phyloP scores from a whole-genome alignment of 2,329 filamentous ascomycete genomes.

The Herpotrichia juniperi region DNA sequence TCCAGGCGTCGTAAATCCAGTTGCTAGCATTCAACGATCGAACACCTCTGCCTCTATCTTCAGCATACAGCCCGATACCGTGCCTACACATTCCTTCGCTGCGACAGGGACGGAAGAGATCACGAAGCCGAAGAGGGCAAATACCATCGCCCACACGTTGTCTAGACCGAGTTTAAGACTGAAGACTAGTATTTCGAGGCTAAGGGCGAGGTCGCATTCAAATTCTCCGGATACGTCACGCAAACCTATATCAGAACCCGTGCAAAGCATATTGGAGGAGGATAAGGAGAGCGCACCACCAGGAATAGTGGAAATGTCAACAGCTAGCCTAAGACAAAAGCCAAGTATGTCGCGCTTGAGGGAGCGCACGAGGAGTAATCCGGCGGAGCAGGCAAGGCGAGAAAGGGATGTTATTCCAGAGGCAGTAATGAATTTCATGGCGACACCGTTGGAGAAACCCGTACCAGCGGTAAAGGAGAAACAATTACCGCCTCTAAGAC shows the following conservation, averaged over 20 bases:
- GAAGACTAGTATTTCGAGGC: conserved; percentile 30
- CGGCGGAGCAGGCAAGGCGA: conserved; percentile 6
- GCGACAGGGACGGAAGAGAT: conserved; percentile 21
- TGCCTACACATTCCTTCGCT: conserved; percentile 32
- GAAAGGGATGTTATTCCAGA: conserved; percentile 1
- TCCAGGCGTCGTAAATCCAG: conserved; percentile 22
- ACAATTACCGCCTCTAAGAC: not conserved
- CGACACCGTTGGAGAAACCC: too few species aligned
- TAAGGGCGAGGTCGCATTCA: conserved; percentile 25
- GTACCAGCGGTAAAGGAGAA: not conserved
- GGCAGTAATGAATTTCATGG: too few species aligned
- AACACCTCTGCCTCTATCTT: too few species aligned
- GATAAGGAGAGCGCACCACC: not conserved
- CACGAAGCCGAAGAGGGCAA: conserved; percentile 33
- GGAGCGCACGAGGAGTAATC: conserved; percentile 20
- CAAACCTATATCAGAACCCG: not conserved
- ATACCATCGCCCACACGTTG: conserved; percentile 29
- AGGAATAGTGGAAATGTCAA: not conserved
- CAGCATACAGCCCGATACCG: conserved; percentile 32
- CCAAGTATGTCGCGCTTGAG: conserved; percentile 25
- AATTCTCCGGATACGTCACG: conserved; percentile 18
- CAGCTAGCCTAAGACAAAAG: conserved; percentile 19
- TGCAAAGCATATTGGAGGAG: not conserved
- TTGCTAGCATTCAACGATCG: conserved; percentile 25
- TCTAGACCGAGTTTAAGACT: conserved; percentile 33